A percentile compares a stretch with the other conserved stretches of the same genome.
These are phyloP conservation scores for Rhizopogon roseolus DNA, from an alignment of 768 basidiomycete genomes.

Conservation along the genomic window DNA sequence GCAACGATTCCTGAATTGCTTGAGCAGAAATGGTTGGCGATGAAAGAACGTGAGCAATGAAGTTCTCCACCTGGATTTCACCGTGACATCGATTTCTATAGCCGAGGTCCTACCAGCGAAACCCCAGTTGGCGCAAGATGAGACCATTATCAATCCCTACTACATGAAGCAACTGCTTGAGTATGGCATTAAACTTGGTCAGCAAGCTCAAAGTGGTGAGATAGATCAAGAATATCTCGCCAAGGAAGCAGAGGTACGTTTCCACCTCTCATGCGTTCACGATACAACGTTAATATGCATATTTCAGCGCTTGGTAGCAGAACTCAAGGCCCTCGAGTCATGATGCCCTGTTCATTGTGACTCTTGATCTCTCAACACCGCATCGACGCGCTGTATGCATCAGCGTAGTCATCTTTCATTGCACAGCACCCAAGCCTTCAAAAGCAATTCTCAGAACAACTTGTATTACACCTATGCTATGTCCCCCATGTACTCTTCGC, in stretches of 20 bases:
- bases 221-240: slow-evolving; percentile 43
- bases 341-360: slow-evolving; percentile 12
- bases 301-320: slow-evolving; percentile 56
- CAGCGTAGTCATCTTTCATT: slow-evolving; percentile 14
- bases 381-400: slow-evolving; percentile 23
- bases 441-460: slow-evolving; percentile 13
- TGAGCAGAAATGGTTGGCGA: slow-evolving; percentile 72
- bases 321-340: slow-evolving; percentile 48
- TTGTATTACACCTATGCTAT: slow-evolving; percentile 27
- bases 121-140: slow-evolving; percentile 38
- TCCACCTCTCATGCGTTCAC: background rate
- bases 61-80: background rate
- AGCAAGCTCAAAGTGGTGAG: slow-evolving; percentile 29
- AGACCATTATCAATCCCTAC: slow-evolving; percentile 73
- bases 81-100: slow-evolving; percentile 4
- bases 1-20: slow-evolving; percentile 86
- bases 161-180: slow-evolving; percentile 73
- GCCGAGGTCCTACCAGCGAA: slow-evolving; percentile 27
- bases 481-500: slow-evolving; percentile 4
- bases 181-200: slow-evolving; percentile 66
- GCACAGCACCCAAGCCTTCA: slow-evolving; percentile 16
- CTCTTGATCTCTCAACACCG: slow-evolving; percentile 6
- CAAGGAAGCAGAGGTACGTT: slow-evolving; percentile 54
- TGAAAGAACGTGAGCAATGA: slow-evolving; percentile 34
- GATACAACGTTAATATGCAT: slow-evolving; percentile 1